Conservation (phyloP, 2,329 filamentous ascomycete genomes). For the Didymosphaeria variabile region DNA sequence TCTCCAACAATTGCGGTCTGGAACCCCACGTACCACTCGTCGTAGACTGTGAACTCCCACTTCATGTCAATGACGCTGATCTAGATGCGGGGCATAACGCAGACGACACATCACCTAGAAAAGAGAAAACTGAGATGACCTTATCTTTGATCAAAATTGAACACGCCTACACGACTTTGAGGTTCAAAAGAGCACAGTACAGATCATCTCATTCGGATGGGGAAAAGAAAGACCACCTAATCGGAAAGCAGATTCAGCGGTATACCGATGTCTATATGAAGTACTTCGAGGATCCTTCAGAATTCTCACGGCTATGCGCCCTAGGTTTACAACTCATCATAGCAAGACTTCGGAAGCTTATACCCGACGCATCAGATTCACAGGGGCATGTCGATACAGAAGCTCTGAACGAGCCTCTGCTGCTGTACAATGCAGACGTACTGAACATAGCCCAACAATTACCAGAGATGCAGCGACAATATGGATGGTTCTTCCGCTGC, state of each 20-base stretch:
- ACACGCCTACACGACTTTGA: conserved; percentile 9
- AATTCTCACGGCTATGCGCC: conserved; percentile 15
- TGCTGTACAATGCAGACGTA: conserved; percentile 20
- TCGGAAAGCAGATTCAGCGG: conserved; percentile 11
- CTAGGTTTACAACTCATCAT: conserved; percentile 19
- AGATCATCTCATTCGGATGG: not conserved
- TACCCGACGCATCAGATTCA: conserved; percentile 5
- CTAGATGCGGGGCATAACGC: not conserved
- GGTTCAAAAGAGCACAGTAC: conserved; percentile 11
- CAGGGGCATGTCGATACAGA: conserved; percentile 3
- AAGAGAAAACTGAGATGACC: conserved; percentile 24
- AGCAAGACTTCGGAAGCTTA: conserved; percentile 16
- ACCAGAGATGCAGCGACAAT: conserved; percentile 50
- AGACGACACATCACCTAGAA: not conserved
- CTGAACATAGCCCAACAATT: conserved; percentile 21
- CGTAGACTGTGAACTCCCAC: conserved; percentile 16
- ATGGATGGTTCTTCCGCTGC: conserved; percentile 66
- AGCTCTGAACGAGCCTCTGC: conserved; percentile 4
- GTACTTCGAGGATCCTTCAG: conserved; percentile 10
- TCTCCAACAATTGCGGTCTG: conserved; percentile 23
- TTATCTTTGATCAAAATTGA: conserved; percentile 21
- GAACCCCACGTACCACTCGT: conserved; percentile 22
- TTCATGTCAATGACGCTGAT: conserved; percentile 24
- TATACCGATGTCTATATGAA: conserved; percentile 19
- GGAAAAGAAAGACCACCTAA: conserved; percentile 8